Evolutionary conservation across 768 basidiomycete genomes (phyloP), one percentile per base, ranked within the genome.

Genomic region (Pleurotus djamor): DNA sequence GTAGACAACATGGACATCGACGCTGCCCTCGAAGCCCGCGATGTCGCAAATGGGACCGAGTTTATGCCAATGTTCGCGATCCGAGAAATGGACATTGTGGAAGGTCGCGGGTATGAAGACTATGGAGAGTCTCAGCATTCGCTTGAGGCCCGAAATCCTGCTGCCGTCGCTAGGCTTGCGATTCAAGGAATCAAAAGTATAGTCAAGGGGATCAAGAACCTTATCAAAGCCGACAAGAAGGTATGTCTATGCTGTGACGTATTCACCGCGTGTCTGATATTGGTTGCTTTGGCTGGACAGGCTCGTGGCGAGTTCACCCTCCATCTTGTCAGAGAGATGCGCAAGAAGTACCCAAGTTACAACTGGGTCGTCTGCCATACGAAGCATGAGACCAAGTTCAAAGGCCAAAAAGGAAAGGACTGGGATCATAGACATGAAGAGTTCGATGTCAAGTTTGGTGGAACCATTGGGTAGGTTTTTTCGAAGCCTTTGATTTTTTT

Each of bases 331-430:
- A 35, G 36, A n/a, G 16, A 61, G n/a, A 35, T 48, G 57, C n/a
- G 34, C 52, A 47, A 60, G 4, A 60, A 64, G 34, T 61, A 61
- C 41, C 67, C 64, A 8, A 34, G 60, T 8, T 64, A 57, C 28
- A 66, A 66, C 44, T 66, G 62, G 54, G 63, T 63, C 12, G 52
- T 68, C n/a, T 63, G 62, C 57, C 66, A 67, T 44, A 60, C 57
- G 14, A 59, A 63, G 21, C 65, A 67, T 44, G 57, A 44, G 33
- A 58, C 37, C 38, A 45, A 65, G 17, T 64, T 61, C 14, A 41
- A 58, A 2, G 66, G 65, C 10, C 49, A 47, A 14, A 52, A 57
- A n/a, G 65, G 63, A 28, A 59, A 63, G 37, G 63, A 67, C 35
- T 67, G 64, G 66, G 61, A 60, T 5, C 65, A 67, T 21, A 45